Base-by-base conservation (phyloP, 1,284 basidiomycete genomes). In the Heliocybe sulcata region DNA sequence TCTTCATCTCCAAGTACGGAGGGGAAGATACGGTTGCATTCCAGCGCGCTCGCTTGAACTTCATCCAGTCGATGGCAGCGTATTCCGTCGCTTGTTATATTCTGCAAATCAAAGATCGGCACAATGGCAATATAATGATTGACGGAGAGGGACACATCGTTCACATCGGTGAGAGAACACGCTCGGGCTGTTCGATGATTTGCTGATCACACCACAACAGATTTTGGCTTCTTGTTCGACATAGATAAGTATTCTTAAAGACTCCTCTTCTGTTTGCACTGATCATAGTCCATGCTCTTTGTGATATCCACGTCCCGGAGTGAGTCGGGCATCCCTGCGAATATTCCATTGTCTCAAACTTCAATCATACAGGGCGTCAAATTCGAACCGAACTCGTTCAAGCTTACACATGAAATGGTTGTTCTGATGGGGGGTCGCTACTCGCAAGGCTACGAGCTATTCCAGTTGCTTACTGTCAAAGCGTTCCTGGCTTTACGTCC, bases 51-150 rank as follows among this genome's bases (percentile, higher is more conserved):
- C 85, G 96, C 26, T 77, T 93, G 60, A 98, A 98, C 72, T 99
- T 99, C 67, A 93, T 99, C 60, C 94, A 97, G 67, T 96, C 93
- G 1, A 99, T 99, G 97, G 97, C 97, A 1, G 97, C 94, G 19
- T 99, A 99, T 72, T 98, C 94, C 33, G 87, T 99, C n/a, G 92
- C 94, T 11, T 99, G 96, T 69, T 98, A 98, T 70, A 94, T 98
- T 59, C 72, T 98, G 38, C 96, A 99, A 70, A 94, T 98, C 72
- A 96, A 97, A 72, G 97, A 99, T 69, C 76, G 96, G 35, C 96
- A 99, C 71, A 98, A 98, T 66, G 96, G 96, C 20, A 99, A 99
- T 69, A 98, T 98, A 65, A 97, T 99, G 95, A 96, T 99, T 57
- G 94, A 98, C 65, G 93, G 90, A 6, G 91, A 95, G 58, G 96